Evolutionary conservation across 2,329 filamentous ascomycete genomes (phyloP).

Genomic region (Sporothrix protearum): DNA sequence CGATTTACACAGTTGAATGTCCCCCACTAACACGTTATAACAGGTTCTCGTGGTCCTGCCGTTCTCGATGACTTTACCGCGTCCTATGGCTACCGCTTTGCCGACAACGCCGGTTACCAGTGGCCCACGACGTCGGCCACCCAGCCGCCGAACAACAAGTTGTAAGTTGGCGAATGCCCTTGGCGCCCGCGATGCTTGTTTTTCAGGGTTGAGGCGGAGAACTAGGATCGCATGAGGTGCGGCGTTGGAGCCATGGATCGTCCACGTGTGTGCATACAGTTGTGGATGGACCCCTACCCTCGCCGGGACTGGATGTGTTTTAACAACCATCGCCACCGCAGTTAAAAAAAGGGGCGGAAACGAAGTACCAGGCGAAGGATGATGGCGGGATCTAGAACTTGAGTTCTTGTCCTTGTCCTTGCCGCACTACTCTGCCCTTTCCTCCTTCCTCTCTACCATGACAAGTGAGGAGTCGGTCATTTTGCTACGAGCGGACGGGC

Average conservation of each 20-base stretch:
- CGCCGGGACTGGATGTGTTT: conserved; percentile 15
- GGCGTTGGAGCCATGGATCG: background rate
- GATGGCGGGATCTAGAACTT: background rate
- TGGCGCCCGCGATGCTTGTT: background rate
- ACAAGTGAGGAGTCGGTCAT: background rate
- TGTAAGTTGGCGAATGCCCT: conserved; percentile 55
- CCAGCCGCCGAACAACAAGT: conserved; percentile 62
- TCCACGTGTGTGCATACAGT: background rate
- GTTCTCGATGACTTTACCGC: conserved; percentile 97
- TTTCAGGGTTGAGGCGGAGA: background rate
- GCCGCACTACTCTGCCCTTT: background rate
- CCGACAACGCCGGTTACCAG: conserved; percentile 90
- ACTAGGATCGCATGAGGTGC: background rate
- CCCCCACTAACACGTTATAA: conserved; percentile 29
- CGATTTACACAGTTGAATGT: background rate
- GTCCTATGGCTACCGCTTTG: conserved; percentile 98
- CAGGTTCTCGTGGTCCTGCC: conserved; percentile 92
- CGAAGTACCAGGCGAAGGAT: background rate
- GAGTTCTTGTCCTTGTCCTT: background rate
- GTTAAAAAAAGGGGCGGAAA: conserved; percentile 13
- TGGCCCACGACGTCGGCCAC: conserved; percentile 77
- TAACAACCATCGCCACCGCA: conserved; percentile 20
- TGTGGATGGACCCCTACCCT: background rate
- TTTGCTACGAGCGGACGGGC: background rate
- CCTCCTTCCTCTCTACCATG: background rate